Evolutionary conservation across 768 basidiomycete genomes (phyloP).

Genomic region (Amanita jacksonii): DNA sequence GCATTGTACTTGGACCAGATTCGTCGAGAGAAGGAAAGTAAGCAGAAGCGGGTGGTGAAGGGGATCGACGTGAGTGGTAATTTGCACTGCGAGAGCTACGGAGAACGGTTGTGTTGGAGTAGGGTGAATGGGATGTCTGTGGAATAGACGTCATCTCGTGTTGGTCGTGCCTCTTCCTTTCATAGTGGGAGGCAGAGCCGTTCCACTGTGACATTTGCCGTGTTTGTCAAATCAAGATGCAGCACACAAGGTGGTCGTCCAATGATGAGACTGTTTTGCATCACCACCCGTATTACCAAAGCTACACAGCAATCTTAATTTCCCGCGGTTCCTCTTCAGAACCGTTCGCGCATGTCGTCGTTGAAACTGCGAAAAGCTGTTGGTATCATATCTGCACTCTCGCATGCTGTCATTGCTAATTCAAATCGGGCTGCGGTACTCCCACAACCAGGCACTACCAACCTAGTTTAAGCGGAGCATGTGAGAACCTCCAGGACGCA

Average conservation of each 20-base stretch:
- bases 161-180: constrained; percentile 22
- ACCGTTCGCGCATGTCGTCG: no score
- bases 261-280: background rate
- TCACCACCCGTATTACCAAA: background rate
- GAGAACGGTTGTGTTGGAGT: constrained; percentile 20
- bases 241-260: background rate
- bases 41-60: constrained; percentile 72
- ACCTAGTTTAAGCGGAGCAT: no score
- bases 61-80: constrained; percentile 27
- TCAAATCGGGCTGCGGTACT: no score
- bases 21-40: constrained; percentile 60
- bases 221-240: no score
- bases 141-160: constrained; percentile 12
- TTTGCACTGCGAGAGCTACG: background rate
- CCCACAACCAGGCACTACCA: no score
- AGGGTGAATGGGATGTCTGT: constrained; percentile 21
- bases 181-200: constrained; percentile 27
- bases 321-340: no score
- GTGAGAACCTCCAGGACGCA: no score
- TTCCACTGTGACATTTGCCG: constrained; percentile 12
- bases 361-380: no score
- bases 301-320: background rate
- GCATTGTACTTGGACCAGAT: constrained; percentile 39
- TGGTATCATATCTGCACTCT: no score
- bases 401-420: no score